phyloP scores from a whole-genome alignment of 768 basidiomycete genomes.

The Kwoniella botswanensis region DNA sequence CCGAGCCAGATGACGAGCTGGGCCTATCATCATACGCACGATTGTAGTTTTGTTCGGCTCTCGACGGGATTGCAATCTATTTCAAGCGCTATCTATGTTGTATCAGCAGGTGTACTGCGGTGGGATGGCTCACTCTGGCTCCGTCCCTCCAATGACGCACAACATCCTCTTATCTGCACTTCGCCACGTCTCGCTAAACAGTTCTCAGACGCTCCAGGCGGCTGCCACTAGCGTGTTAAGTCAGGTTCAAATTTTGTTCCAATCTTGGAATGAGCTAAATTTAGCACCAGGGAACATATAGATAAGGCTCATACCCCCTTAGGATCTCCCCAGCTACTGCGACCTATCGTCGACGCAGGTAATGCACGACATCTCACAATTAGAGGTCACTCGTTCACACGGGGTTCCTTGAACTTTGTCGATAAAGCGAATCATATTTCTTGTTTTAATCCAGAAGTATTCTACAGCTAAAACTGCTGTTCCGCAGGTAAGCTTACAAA shows the following conservation, averaged over 20 bases:
- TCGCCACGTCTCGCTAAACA: neutral
- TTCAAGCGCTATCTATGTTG: no score
- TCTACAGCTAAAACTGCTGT: no score
- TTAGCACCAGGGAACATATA: neutral
- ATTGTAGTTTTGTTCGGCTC: neutral
- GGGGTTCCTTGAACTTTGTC: no score
- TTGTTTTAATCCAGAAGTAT: no score
- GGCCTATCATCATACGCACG: neutral
- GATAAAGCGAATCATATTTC: no score
- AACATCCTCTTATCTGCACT: neutral
- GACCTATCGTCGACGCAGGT: no score
- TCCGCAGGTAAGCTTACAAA: no score
- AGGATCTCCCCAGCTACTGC: no score
- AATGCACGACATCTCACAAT: no score
- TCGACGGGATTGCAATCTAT: neutral
- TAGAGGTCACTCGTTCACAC: no score
- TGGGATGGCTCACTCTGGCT: neutral
- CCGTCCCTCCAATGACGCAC: neutral
- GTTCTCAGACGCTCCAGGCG: neutral
- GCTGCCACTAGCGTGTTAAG: neutral
- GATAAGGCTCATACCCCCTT: neutral
- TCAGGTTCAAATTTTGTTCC: neutral
- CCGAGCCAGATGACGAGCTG: neutral
- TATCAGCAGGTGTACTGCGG: no score
- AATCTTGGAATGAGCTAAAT: neutral